Percentiles rank a stretch among this genome's conserved stretches.
Evolutionary conservation across 2,329 filamentous ascomycete species (phyloP).

Genomic region (Aureobasidium namibiae): DNA sequence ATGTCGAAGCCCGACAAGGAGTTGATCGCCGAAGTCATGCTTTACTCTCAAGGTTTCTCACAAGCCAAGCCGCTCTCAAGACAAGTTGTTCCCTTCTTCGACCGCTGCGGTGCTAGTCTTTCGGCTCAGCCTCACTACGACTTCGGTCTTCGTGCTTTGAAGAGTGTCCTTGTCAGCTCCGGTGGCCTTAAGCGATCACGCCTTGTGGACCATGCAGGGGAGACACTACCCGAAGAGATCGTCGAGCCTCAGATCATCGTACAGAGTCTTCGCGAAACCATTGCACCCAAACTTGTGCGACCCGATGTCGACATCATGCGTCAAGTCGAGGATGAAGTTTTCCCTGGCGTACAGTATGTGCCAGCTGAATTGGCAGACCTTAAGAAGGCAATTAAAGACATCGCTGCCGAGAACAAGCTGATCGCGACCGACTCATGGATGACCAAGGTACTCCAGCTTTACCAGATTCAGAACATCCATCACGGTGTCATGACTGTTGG

Average conservation of each 20-base stretch:
- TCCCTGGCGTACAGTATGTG: slow-evolving; percentile 88
- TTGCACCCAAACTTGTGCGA: slow-evolving; percentile 92
- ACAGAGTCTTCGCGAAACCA: slow-evolving; percentile 95
- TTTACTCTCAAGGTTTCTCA: slow-evolving; percentile 98
- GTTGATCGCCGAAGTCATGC: slow-evolving; percentile 98
- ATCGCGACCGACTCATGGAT: slow-evolving; percentile 94
- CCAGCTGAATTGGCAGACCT: slow-evolving; percentile 77
- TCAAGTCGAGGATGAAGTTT: slow-evolving; percentile 72
- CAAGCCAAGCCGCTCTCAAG: slow-evolving; percentile 90
- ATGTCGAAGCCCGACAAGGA: slow-evolving; percentile 99
- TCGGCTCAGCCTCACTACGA: slow-evolving; percentile 99
- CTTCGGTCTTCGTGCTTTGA: slow-evolving; percentile 92
- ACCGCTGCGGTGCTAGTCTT: slow-evolving; percentile 69
- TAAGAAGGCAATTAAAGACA: slow-evolving; percentile 69
- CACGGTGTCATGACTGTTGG: slow-evolving; percentile 99
- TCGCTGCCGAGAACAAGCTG: slow-evolving; percentile 77
- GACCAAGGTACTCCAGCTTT: slow-evolving; percentile 92
- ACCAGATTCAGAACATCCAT: slow-evolving; percentile 95
- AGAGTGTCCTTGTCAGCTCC: slow-evolving; percentile 97
- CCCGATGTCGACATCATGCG: slow-evolving; percentile 85
- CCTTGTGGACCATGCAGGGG: slow-evolving; percentile 50
- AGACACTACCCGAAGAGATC: slow-evolving; percentile 52
- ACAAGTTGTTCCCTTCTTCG: slow-evolving; percentile 97
- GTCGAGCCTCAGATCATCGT: slow-evolving; percentile 97
- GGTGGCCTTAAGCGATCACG: slow-evolving; percentile 87